Base-by-base conservation (phyloP, 202 grass and related monocot genomes). In the Zoysia matrella region DNA sequence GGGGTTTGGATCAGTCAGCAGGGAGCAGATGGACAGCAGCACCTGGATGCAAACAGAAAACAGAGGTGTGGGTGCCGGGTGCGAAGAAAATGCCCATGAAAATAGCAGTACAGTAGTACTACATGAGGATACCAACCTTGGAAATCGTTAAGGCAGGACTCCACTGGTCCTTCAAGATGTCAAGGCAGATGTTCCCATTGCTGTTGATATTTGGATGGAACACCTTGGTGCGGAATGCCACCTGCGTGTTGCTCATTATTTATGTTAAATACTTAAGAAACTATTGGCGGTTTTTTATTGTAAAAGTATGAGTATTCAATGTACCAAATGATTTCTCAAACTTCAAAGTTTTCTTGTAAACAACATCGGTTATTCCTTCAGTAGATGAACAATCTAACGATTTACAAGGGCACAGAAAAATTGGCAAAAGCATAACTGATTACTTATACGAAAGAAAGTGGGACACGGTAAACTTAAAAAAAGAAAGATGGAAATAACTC, bases 101-200 rank as follows among this genome's bases (percentile, higher is more conserved):
- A 30, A 30, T 30, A 30, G 22, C 22, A 30, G 22, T 30, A 30
- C 22, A 30, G 22, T 30, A 30, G 22, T 30, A 30, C 22, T 30
- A 30, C 18, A 11, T 15, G 48, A 47, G 43, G 65, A 39, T 52
- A 74, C 60, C 62, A 56, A 92, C 91, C 91, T 97, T 94, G 79
- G 94, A 94, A 41, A 94, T 97, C 2, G 94, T 94, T 61, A 97
- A 82, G 6, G 94, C 94, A 0, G 94, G 94, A 12, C 94, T 97
- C 94, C 94, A 97, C 65, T 97, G 94, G 56, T 97, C 94, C 85
- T 97, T 97, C 41, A 97, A 52, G 69, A 97, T 97, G 87, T 97
- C 86, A 41, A 93, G 90, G 76, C 86, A 89, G 74, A 93, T 91
- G 84, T 84, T 87, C 55, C 93, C 93, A 53, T 91, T 85, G 84